Evolutionary conservation across 768 basidiomycete genomes (phyloP).

Genomic region (Rhodotorula paludigena): DNA sequence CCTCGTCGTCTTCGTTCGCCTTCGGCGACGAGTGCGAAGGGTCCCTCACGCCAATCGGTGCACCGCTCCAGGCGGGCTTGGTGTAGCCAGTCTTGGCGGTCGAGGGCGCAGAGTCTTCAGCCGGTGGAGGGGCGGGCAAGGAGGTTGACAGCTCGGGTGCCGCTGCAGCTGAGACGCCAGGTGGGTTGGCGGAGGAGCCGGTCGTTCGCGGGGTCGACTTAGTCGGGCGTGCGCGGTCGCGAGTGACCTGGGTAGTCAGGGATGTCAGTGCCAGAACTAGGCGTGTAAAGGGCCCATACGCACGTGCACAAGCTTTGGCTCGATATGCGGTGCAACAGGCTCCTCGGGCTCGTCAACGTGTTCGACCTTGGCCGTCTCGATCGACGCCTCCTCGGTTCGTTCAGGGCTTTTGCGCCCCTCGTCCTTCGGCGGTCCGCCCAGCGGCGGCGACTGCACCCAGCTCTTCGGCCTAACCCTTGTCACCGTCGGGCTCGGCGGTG

Average conservation of each 20-base stretch:
- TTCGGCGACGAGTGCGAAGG: background rate
- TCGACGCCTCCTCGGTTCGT: background rate
- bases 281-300: background rate
- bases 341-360: background rate
- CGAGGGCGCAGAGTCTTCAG: background rate
- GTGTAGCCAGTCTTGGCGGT: background rate
- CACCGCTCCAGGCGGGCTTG: slow-evolving; percentile 17
- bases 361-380: slow-evolving; percentile 2
- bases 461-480: background rate
- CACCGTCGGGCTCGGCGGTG: background rate
- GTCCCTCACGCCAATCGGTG: slow-evolving; percentile 16
- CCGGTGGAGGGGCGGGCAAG: background rate
- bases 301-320: slow-evolving; percentile 11
- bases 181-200: background rate
- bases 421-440: too few species aligned
- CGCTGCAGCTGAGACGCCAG: too few species aligned
- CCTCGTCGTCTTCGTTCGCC: background rate
- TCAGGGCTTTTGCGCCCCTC: background rate
- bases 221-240: slow-evolving; percentile 11
- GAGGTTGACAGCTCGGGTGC: too few species aligned
- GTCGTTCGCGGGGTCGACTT: slow-evolving; percentile 17
- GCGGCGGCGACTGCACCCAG: background rate
- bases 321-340: background rate
- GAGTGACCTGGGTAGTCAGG: background rate
- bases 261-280: background rate